A percentile compares a stretch with the other conserved stretches of the same genome.
phyloP scores from a whole-genome alignment of 2,329 filamentous ascomycete genomes.

The Cladosporium sp. region DNA sequence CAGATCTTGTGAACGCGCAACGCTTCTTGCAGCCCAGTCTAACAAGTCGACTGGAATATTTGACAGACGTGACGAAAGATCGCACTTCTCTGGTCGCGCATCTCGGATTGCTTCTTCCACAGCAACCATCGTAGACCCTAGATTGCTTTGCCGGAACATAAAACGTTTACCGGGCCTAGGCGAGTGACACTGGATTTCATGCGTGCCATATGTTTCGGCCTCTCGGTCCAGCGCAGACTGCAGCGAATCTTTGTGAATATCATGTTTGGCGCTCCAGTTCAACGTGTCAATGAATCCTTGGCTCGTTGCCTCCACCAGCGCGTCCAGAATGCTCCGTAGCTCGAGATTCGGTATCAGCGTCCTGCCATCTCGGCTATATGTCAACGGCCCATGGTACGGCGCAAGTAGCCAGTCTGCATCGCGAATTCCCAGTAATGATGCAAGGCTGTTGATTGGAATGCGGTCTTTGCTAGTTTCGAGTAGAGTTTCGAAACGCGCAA shows the following conservation, averaged over 20 bases:
- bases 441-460: constrained; percentile 25
- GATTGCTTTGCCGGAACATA: constrained; percentile 17
- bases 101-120: constrained; percentile 11
- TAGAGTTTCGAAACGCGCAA: constrained; percentile 20
- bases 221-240: constrained; percentile 16
- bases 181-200: constrained; percentile 18
- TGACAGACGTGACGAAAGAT: constrained; percentile 10
- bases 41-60: constrained; percentile 14
- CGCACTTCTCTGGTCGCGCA: constrained; percentile 17
- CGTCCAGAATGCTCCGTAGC: constrained; percentile 15
- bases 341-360: constrained; percentile 21
- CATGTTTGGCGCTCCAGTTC: constrained; percentile 20
- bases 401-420: constrained; percentile 21
- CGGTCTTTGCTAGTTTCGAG: constrained; percentile 24
- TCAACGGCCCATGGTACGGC: constrained; percentile 13
- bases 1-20: constrained; percentile 8
- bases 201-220: constrained; percentile 9
- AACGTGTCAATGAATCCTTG: constrained; percentile 20
- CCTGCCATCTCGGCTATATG: constrained; percentile 16
- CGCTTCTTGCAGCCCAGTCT: constrained; percentile 19
- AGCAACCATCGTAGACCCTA: constrained; percentile 11
- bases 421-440: constrained; percentile 23
- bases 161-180: constrained; percentile 18
- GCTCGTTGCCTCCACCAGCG: constrained; percentile 17
- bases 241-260: constrained; percentile 15